phyloP scores from a whole-genome alignment of 208 protist species.

The Herpetomonas samuelpessoai region DNA sequence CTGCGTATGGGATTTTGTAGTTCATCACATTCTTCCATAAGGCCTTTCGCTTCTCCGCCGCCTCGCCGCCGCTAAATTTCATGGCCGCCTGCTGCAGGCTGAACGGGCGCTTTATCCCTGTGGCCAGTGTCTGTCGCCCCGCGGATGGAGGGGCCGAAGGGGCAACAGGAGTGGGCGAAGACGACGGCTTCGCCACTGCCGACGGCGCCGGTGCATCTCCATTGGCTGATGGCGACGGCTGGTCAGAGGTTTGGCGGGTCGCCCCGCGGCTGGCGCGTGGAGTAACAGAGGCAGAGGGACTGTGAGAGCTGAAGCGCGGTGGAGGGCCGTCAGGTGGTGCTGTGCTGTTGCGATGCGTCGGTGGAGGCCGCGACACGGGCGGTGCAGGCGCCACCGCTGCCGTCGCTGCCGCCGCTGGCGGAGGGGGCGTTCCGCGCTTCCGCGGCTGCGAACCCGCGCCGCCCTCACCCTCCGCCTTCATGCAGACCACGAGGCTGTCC shows the following conservation, averaged over 20 bases:
- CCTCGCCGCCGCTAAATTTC: background rate
- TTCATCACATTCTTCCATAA: constrained; percentile 33
- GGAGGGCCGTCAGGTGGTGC: constrained; percentile 24
- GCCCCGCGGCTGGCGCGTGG: background rate
- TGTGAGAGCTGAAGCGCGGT: constrained; percentile 15
- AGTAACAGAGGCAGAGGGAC: background rate
- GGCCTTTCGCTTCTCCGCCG: constrained; percentile 6
- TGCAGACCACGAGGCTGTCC: constrained; percentile 41
- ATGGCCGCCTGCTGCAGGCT: background rate
- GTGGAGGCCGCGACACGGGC: constrained; percentile 23
- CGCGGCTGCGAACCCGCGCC: background rate
- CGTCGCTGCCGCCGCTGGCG: background rate
- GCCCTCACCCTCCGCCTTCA: constrained; percentile 22
- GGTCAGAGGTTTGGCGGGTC: background rate
- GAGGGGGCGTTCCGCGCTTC: background rate
- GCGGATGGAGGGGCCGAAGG: background rate
- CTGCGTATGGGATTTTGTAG: constrained; percentile 44
- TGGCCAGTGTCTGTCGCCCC: background rate
- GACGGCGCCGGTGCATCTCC: background rate
- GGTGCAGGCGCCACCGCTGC: background rate
- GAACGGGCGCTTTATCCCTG: background rate
- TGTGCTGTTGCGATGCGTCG: constrained; percentile 23
- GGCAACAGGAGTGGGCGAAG: no score
- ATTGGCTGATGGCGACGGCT: background rate
- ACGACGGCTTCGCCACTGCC: constrained; percentile 4